Conservation (phyloP, 2,329 filamentous ascomycete species). For the Aspergillus puulaauensis region DNA sequence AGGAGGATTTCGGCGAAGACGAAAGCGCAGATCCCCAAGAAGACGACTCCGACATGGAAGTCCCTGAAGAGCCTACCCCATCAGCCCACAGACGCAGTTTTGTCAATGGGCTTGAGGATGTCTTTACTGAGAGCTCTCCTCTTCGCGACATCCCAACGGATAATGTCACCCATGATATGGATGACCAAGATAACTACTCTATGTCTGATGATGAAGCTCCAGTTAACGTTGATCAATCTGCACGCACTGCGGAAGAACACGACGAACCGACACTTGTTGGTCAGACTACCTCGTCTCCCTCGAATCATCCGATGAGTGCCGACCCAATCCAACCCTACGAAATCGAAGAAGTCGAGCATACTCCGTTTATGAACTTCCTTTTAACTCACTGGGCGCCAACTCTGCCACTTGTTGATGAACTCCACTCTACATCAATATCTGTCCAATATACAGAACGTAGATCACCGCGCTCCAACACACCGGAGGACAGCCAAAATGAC, state of each 20-base stretch:
- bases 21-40: not conserved
- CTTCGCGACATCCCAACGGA: not conserved
- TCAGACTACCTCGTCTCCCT: constrained; percentile 15
- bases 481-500: not conserved
- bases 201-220: not conserved
- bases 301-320: constrained; percentile 3
- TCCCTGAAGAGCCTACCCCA: not conserved
- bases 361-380: constrained; percentile 7
- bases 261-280: constrained; percentile 20
- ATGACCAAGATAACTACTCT: not conserved
- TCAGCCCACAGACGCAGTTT: constrained; percentile 2
- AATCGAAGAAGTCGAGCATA: constrained; percentile 19
- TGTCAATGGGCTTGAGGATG: constrained; percentile 18
- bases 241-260: constrained; percentile 16
- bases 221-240: not conserved
- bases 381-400: constrained; percentile 4
- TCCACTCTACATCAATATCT: not conserved
- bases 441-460: not conserved
- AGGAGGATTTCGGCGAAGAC: not conserved
- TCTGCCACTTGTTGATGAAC: not conserved
- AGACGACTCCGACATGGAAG: not conserved
- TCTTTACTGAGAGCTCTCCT: constrained; percentile 15
- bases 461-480: not conserved
- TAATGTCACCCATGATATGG: not conserved
- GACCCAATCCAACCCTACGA: constrained; percentile 22